Conservation (phyloP, 192 early-diverging fungal species). For the Coemansia reversa region DNA sequence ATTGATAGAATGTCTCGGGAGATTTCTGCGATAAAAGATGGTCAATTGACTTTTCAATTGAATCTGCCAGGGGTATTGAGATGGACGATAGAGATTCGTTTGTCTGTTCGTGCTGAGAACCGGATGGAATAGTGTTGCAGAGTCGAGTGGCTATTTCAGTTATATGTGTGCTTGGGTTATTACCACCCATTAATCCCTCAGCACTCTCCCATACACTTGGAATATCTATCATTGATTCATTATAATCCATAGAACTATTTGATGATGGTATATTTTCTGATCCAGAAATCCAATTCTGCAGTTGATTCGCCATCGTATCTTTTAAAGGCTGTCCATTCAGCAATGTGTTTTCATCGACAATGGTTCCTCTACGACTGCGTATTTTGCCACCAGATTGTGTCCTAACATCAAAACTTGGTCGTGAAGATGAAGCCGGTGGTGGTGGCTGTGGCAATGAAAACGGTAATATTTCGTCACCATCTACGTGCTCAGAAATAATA, state of each 20-base stretch:
- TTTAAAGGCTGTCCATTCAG: background rate
- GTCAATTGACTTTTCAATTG: background rate
- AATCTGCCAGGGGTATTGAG: background rate
- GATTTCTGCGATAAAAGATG: background rate
- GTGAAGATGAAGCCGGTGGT: conserved; percentile 10
- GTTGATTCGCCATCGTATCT: conserved; percentile 13
- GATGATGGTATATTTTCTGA: background rate
- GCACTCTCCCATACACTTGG: conserved; percentile 31
- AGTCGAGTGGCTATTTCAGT: conserved; percentile 34
- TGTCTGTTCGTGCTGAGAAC: background rate
- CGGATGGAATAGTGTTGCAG: conserved; percentile 12
- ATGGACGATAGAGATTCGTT: background rate
- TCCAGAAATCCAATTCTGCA: conserved; percentile 32
- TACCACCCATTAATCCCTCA: conserved; percentile 38
- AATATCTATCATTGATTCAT: background rate
- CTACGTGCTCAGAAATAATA: background rate
- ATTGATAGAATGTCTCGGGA: background rate
- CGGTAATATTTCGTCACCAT: background rate
- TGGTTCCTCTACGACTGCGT: conserved; percentile 2
- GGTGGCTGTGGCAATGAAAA: conserved; percentile 9
- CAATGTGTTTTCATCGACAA: background rate
- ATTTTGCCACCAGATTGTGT: background rate
- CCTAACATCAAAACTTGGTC: background rate
- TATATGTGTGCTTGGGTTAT: conserved; percentile 19
- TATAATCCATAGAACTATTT: background rate